Evolutionary conservation across 306 rosid species (phyloP).

Genomic region (Castanospermum australe): DNA sequence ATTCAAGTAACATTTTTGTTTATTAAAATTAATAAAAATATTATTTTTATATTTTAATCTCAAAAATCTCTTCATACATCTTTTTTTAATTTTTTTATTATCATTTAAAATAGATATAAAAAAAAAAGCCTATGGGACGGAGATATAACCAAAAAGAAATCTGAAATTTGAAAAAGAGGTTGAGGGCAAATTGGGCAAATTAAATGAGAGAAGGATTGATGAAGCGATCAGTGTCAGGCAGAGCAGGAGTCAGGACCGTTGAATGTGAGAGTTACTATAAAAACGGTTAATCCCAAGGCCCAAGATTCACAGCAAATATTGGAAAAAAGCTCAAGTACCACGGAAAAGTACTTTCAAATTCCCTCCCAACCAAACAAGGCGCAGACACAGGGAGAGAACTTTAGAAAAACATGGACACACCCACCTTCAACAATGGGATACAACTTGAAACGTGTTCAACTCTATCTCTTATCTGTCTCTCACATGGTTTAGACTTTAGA

Average conservation of each 20-base stretch:
- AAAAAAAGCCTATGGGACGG: too few relatives aligned
- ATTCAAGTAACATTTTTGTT: too few relatives aligned
- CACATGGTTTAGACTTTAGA: slow-evolving; percentile 51
- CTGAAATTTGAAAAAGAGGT: neutral
- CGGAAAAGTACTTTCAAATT: slow-evolving; percentile 50
- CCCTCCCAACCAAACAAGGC: slow-evolving; percentile 31
- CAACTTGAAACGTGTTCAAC: slow-evolving; percentile 11
- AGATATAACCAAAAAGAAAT: too few relatives aligned
- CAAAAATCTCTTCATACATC: too few relatives aligned
- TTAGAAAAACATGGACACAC: neutral
- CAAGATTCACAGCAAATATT: neutral
- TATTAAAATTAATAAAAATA: too few relatives aligned
- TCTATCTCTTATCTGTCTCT: slow-evolving; percentile 29
- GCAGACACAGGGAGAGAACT: neutral
- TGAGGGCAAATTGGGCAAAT: slow-evolving; percentile 14
- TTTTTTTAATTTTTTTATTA: too few relatives aligned
- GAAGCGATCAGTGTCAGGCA: slow-evolving; percentile 29
- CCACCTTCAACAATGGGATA: neutral
- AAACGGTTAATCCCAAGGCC: slow-evolving; percentile 9
- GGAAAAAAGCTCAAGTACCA: slow-evolving; percentile 48
- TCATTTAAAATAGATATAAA: too few relatives aligned
- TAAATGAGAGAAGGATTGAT: neutral
- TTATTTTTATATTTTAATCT: too few relatives aligned
- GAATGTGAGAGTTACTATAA: slow-evolving; percentile 33
- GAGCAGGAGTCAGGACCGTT: slow-evolving; percentile 39